A percentile compares a stretch with the other conserved stretches of the same genome.
phyloP scores from a whole-genome alignment of 257 asterid genomes.

The Echium plantagineum region DNA sequence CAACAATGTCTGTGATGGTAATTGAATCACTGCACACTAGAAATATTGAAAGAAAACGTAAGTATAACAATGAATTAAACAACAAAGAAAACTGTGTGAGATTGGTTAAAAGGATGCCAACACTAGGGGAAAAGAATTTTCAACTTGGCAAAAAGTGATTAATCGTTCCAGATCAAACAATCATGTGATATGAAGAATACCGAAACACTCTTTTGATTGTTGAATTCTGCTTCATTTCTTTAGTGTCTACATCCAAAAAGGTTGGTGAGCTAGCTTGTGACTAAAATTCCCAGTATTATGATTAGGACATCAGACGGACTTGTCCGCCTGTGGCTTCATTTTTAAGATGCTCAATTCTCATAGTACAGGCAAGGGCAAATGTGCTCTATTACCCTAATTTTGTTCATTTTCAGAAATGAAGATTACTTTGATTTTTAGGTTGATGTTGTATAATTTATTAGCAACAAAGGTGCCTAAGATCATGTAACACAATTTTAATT shows the following conservation, averaged over 20 bases:
- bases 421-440: too few species aligned
- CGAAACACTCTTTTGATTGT: not conserved
- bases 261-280: not conserved
- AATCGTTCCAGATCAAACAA: not conserved
- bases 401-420: too few species aligned
- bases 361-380: not conserved
- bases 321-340: too few species aligned
- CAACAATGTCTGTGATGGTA: constrained; percentile 80
- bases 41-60: constrained; percentile 8
- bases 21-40: constrained; percentile 86
- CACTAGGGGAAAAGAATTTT: not conserved
- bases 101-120: not conserved
- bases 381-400: not conserved
- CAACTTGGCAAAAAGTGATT: not conserved
- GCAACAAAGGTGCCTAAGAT: not conserved
- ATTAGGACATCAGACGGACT: too few species aligned
- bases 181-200: not conserved
- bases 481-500: not conserved
- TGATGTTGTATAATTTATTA: not conserved
- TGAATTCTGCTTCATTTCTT: too few species aligned
- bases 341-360: not conserved
- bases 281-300: too few species aligned
- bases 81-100: not conserved
- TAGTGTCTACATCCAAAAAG: not conserved
- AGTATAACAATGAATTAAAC: not conserved